Evolutionary conservation across 2,329 filamentous ascomycete species (phyloP).

Genomic region (Aspergillus japonicus): DNA sequence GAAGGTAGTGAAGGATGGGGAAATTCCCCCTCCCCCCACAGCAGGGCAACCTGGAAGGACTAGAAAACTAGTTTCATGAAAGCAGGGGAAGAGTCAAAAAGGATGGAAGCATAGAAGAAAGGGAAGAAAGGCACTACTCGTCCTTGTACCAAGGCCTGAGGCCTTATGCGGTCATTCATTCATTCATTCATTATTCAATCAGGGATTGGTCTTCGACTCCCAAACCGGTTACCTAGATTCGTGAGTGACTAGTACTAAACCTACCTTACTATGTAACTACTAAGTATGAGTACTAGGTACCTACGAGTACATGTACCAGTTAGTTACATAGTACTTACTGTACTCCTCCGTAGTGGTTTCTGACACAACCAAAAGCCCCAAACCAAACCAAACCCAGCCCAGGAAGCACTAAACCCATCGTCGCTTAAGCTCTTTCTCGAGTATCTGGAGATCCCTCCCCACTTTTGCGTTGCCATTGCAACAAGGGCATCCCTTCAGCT

Average conservation of each 20-base stretch:
- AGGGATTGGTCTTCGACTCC: not conserved
- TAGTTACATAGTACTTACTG: too few relatives aligned
- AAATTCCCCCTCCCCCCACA: not conserved
- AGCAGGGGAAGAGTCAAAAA: not conserved
- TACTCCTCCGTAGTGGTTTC: slow-evolving; percentile 2
- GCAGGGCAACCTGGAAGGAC: not conserved
- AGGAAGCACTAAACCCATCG: slow-evolving; percentile 10
- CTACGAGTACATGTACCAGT: too few relatives aligned
- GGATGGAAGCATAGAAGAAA: not conserved
- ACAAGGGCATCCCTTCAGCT: slow-evolving; percentile 43
- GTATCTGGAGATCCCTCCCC: slow-evolving; percentile 41
- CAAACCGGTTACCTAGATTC: slow-evolving; percentile 8
- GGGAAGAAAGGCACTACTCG: not conserved
- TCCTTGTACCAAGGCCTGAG: not conserved
- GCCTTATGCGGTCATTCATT: slow-evolving; percentile 6
- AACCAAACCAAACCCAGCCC: not conserved
- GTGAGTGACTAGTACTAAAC: too few relatives aligned
- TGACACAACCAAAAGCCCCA: slow-evolving; percentile 11
- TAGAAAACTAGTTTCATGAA: not conserved
- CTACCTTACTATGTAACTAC: too few relatives aligned
- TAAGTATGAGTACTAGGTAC: too few relatives aligned
- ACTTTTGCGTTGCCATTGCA: slow-evolving; percentile 44
- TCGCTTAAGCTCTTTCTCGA: slow-evolving; percentile 27
- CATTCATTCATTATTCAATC: not conserved
- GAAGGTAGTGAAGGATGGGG: not conserved